phyloP scores from a whole-genome alignment of 495 filamentous ascomycete genomes.

The Aspergillus ellipticus region DNA sequence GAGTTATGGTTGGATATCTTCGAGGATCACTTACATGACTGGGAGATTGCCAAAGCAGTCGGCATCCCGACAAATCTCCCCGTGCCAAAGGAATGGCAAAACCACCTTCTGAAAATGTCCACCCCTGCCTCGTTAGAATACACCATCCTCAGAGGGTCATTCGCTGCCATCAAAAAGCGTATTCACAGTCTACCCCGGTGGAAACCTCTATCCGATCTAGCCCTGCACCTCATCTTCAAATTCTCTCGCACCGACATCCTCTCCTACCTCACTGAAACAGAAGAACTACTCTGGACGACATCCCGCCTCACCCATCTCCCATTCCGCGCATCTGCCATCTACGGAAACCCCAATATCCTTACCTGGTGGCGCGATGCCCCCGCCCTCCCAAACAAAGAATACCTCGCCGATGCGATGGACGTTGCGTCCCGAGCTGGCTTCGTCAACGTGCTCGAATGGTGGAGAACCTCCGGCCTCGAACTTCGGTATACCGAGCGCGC shows the following conservation, averaged over 20 bases:
- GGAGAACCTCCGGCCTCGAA: conserved; percentile 73
- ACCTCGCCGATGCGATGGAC: conserved; percentile 76
- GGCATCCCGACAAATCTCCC: conserved; percentile 73
- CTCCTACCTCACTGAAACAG: conserved; percentile 71
- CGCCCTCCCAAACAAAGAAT: conserved; percentile 74
- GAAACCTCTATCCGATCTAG: conserved; percentile 70
- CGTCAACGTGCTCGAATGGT: conserved; percentile 85
- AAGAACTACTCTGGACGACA: conserved; percentile 75
- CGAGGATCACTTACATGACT: conserved; percentile 72
- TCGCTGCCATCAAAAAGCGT: conserved; percentile 63
- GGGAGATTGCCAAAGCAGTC: conserved; percentile 80
- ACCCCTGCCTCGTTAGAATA: conserved; percentile 66
- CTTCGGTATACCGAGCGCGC: conserved; percentile 82
- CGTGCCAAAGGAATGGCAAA: conserved; percentile 71
- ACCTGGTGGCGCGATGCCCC: conserved; percentile 84
- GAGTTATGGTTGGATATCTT: conserved; percentile 90
- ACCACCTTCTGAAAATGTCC: conserved; percentile 45
- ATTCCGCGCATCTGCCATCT: conserved; percentile 79
- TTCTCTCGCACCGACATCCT: conserved; percentile 78
- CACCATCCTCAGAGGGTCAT: conserved; percentile 68
- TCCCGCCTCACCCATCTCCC: conserved; percentile 80
- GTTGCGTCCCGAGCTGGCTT: conserved; percentile 80
- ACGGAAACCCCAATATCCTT: conserved; percentile 77
- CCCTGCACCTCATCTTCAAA: conserved; percentile 85
- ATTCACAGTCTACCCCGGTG: conserved; percentile 63